Conservation (phyloP, 495 filamentous ascomycete genomes). For the Rostrohypoxylon terebratum region DNA sequence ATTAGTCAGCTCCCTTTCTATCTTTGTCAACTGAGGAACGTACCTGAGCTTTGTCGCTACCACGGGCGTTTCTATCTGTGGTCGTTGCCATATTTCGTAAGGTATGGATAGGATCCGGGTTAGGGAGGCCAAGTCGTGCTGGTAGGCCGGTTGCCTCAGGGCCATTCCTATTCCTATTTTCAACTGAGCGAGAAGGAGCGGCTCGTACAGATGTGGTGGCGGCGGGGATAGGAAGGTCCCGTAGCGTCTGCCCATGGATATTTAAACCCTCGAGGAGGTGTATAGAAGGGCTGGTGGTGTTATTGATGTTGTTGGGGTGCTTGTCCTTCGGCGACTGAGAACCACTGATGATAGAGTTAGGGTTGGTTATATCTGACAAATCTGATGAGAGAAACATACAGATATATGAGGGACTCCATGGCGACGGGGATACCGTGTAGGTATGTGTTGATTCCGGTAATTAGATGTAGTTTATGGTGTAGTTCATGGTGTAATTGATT, state of each 20-base stretch:
- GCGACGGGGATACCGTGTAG: neutral
- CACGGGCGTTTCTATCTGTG: neutral
- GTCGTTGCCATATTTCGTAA: neutral
- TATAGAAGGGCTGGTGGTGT: neutral
- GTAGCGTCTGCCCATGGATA: slow-evolving; percentile 1
- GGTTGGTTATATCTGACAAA: neutral
- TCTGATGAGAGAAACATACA: slow-evolving; percentile 12
- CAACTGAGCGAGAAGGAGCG: neutral
- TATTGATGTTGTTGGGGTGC: neutral
- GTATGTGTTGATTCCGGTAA: neutral
- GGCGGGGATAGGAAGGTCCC: slow-evolving; percentile 9
- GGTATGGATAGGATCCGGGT: neutral
- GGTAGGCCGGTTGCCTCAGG: neutral
- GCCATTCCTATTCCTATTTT: neutral
- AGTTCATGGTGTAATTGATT: too few species aligned
- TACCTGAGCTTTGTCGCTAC: slow-evolving; percentile 9
- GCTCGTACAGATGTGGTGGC: neutral
- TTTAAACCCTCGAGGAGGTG: slow-evolving; percentile 1
- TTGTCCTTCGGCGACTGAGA: neutral
- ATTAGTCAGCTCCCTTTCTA: slow-evolving; percentile 11
- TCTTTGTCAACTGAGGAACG: neutral
- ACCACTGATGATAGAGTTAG: slow-evolving; percentile 3
- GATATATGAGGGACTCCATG: slow-evolving; percentile 30
- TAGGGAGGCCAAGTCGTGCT: neutral
- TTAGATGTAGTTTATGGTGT: neutral